Percentiles rank a stretch among this genome's conserved stretches.
Evolutionary conservation across 345 rosid species (phyloP).

Genomic region (Eucalyptus regnans): DNA sequence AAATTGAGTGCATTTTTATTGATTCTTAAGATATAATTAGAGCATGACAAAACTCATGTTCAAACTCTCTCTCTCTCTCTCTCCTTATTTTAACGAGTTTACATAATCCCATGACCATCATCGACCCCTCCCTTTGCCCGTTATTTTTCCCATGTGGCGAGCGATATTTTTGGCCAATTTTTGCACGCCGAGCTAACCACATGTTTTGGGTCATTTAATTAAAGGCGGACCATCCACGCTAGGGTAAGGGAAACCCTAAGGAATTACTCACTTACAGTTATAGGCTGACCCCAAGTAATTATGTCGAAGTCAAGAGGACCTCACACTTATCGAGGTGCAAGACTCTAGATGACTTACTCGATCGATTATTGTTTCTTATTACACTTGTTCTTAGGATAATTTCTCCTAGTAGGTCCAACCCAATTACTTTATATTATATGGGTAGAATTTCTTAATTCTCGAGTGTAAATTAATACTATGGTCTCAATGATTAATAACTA

Average conservation of each 20-base stretch:
- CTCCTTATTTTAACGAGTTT: background rate
- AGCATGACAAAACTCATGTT: background rate
- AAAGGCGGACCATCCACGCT: background rate
- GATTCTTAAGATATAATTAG: background rate
- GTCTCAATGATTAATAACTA: background rate
- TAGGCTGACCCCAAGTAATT: background rate
- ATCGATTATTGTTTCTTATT: too few species aligned
- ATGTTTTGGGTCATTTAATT: background rate
- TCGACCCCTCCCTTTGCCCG: background rate
- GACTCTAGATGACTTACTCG: background rate
- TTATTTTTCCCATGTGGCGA: background rate
- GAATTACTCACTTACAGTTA: background rate
- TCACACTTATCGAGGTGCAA: background rate
- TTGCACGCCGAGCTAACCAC: background rate
- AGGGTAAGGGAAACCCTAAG: background rate
- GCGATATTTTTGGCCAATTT: background rate
- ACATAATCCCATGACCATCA: background rate
- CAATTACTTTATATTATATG: background rate
- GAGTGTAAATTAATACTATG: background rate
- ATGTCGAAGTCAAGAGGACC: background rate
- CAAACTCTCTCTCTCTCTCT: background rate
- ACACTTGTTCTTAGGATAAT: background rate
- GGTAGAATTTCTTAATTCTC: background rate
- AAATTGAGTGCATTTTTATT: background rate
- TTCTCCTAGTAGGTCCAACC: background rate